Conservation (phyloP, 2,329 filamentous ascomycete species). For the Thyridium curvatum region DNA sequence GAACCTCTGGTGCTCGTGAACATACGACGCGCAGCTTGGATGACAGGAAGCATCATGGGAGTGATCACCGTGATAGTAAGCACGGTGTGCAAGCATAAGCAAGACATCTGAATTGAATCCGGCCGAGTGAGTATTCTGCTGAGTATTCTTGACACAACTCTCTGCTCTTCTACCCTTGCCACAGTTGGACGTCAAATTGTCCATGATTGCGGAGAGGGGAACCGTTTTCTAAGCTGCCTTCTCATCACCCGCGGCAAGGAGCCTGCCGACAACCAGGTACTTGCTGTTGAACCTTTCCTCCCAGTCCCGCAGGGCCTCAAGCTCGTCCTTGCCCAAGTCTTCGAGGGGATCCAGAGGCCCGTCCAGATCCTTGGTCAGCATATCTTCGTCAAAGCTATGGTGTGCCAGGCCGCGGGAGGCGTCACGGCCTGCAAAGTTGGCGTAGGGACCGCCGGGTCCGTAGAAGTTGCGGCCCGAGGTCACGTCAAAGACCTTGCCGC, state of each 20-base stretch:
- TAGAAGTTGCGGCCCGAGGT: constrained; percentile 86
- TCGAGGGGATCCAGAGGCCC: constrained; percentile 73
- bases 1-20: too few species aligned
- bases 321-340: constrained; percentile 66
- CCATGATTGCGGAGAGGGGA: too few species aligned
- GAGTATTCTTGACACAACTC: too few species aligned
- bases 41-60: too few species aligned
- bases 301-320: constrained; percentile 83
- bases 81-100: too few species aligned
- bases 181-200: too few species aligned
- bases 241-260: constrained; percentile 53
- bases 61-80: too few species aligned
- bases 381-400: constrained; percentile 89
- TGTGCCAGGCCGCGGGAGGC: constrained; percentile 81
- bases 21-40: too few species aligned
- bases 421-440: constrained; percentile 92
- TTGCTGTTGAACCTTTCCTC: constrained; percentile 91
- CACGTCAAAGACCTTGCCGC: constrained; percentile 88
- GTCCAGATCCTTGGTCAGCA: constrained; percentile 87
- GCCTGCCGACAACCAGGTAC: constrained; percentile 86
- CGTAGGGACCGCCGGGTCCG: constrained; percentile 89
- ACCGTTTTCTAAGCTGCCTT: constrained; percentile 12
- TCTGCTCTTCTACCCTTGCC: too few species aligned
- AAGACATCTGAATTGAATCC: too few species aligned
- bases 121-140: too few species aligned